Conservation (phyloP, 371 early-diverging fungal genomes). For the Lichtheimia corymbifera region DNA sequence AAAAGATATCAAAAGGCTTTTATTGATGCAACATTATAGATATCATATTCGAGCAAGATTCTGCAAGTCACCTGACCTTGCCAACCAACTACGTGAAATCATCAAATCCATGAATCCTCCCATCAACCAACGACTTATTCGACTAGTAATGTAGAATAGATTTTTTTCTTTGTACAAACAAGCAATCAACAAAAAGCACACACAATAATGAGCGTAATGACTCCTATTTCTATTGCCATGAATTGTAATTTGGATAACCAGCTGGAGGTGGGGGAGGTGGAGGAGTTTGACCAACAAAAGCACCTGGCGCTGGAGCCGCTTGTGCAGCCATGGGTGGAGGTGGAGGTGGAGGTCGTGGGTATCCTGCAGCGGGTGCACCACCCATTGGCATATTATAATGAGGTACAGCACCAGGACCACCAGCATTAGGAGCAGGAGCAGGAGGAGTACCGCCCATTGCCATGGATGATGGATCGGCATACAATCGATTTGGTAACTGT, state of each 20-base stretch:
- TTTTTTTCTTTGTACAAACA: background rate
- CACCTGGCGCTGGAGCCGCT: constrained; percentile 6
- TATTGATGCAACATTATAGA: constrained; percentile 9
- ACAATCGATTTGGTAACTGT: constrained; percentile 69
- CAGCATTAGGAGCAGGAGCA: background rate
- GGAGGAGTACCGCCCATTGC: constrained; percentile 23
- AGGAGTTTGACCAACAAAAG: background rate
- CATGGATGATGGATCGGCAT: constrained; percentile 33
- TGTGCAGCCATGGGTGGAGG: constrained; percentile 23
- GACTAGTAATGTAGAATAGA: constrained; percentile 30
- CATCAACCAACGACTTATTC: constrained; percentile 40
- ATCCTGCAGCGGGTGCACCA: constrained; percentile 8
- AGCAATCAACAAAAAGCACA: no score
- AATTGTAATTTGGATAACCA: constrained; percentile 20
- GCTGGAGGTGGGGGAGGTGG: constrained; percentile 3
- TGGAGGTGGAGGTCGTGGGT: constrained; percentile 15
- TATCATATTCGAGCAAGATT: constrained; percentile 49
- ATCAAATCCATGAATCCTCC: constrained; percentile 50
- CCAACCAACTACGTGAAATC: constrained; percentile 41
- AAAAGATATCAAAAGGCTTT: no score
- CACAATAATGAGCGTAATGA: no score
- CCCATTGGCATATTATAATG: constrained; percentile 3
- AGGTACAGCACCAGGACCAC: background rate
- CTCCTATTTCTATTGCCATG: constrained; percentile 11
- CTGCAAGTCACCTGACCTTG: constrained; percentile 44